Conservation (phyloP, 768 basidiomycete species). For the Pleurotus cornucopiae region DNA sequence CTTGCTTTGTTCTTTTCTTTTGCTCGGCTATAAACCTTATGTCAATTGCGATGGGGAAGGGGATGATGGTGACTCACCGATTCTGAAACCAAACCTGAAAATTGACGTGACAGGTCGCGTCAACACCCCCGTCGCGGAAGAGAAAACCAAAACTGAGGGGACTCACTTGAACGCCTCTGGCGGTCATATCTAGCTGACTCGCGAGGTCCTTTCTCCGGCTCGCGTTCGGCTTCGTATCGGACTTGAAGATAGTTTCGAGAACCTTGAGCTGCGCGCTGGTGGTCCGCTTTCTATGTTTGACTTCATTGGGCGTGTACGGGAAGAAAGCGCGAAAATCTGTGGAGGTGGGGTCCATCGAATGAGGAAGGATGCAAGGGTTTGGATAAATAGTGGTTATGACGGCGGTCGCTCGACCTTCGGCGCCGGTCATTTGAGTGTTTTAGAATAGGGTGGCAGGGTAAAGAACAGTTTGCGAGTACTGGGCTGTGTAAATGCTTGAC, state of each 20-base stretch:
- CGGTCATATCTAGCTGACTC: slow-evolving; percentile 83
- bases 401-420: slow-evolving; percentile 11
- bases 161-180: slow-evolving; percentile 90
- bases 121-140: slow-evolving; percentile 3
- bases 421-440: slow-evolving; percentile 5
- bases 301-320: slow-evolving; percentile 87
- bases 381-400: slow-evolving; percentile 22
- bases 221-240: slow-evolving; percentile 90
- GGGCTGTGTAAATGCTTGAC: not conserved
- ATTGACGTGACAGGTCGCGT: slow-evolving; percentile 8
- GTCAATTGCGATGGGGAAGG: slow-evolving; percentile 7
- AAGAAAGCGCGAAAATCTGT: slow-evolving; percentile 84
- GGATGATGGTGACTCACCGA: slow-evolving; percentile 39
- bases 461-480: not conserved
- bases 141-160: not conserved
- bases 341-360: slow-evolving; percentile 49
- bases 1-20: slow-evolving; percentile 73
- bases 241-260: slow-evolving; percentile 82
- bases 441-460: not conserved
- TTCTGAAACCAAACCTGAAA: slow-evolving; percentile 90
- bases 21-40: slow-evolving; percentile 52
- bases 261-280: slow-evolving; percentile 84
- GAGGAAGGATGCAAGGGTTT: slow-evolving; percentile 16
- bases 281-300: slow-evolving; percentile 92
- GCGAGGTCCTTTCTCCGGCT: slow-evolving; percentile 76